These are phyloP conservation scores for Diaporthe vaccinii DNA, from an alignment of 2,329 filamentous ascomycete genomes.

Conservation along the genomic window DNA sequence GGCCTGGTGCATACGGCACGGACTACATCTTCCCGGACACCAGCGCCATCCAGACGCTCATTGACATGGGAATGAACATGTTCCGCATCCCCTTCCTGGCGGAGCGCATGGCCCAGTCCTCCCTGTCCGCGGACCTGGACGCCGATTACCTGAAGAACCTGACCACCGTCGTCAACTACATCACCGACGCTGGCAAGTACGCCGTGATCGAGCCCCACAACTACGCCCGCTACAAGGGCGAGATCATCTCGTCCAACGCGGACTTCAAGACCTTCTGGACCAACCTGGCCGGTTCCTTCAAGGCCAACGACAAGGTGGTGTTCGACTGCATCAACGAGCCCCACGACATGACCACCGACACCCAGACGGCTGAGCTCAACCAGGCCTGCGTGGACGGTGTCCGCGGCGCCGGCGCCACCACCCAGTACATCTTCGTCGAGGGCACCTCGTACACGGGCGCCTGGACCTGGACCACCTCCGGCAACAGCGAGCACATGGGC, in stretches of 20 bases:
- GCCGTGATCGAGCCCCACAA: constrained; percentile 69
- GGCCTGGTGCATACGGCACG: constrained; percentile 70
- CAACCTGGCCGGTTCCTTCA: constrained; percentile 67
- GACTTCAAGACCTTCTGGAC: constrained; percentile 71
- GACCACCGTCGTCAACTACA: constrained; percentile 48
- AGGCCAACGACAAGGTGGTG: constrained; percentile 67
- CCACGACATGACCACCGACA: constrained; percentile 70
- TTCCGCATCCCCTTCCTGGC: constrained; percentile 41
- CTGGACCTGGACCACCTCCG: constrained; percentile 60
- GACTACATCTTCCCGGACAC: constrained; percentile 75
- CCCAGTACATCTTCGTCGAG: constrained; percentile 69
- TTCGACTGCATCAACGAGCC: constrained; percentile 79
- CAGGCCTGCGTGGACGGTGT: constrained; percentile 75
- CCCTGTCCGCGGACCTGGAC: constrained; percentile 54
- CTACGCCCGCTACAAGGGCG: constrained; percentile 68
- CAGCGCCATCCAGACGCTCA: constrained; percentile 63
- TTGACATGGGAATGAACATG: constrained; percentile 55
- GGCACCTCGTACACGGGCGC: constrained; percentile 68
- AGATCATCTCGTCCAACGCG: constrained; percentile 65
- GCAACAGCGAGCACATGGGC: constrained; percentile 55
- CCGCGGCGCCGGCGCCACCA: constrained; percentile 69
- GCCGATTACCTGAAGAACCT: constrained; percentile 56
- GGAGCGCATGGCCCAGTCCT: constrained; percentile 37
- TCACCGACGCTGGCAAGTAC: constrained; percentile 49
- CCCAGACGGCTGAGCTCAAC: constrained; percentile 71